Evolutionary conservation across 805 yeast genomes (phyloP), one percentile per base, ranked within the genome.

Genomic region (Naumovozyma baii): DNA sequence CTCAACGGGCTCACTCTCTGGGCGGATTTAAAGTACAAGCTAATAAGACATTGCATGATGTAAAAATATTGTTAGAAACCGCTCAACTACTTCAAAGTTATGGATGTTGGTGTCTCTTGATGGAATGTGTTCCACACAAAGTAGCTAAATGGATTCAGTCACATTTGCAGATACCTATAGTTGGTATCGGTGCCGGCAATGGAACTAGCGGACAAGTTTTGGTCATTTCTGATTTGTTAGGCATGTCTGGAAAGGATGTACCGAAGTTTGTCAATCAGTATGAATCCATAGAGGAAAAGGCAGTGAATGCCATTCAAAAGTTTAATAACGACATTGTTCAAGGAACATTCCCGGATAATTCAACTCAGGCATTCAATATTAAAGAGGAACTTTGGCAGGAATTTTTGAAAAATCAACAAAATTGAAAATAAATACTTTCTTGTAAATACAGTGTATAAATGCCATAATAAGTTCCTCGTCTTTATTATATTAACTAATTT

Each of bases 131-230:
- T 3, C 98, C 98, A 1, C 74, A 74, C 40, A 71, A 70, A 41
- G 62, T 92, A 10, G 90, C 90, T 0, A 58, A 67, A 33, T 64
- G 67, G 40, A 75, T 92, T 20, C 83, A 96, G 0, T 56, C 67
- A 2, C 63, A 66, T 12, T 57, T 87, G 25, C 37, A 56, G 1
- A 68, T 90, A 1, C 96, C 97, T 0, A 83, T 94, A 1, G 87
- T 90, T 48, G 98, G 98, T 3, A 90, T 90, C 36, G 98, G 98
- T 3, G 96, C 97, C 0, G 97, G 98, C 0, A 74, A 77, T 17
- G 64, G 64, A 7, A 80, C 90, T 7, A 74, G 83, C 28, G 97
- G 95, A 0, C 97, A 92, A 59, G 95, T 90, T 1, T 68, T 90
- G 30, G 98, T 90, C 0, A 78, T 83, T 59, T 74, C 84, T 3